Evolutionary conservation across 2,329 filamentous ascomycete genomes (phyloP), one percentile per base, ranked within the genome.

Genomic region (Albifimbria verrucaria): DNA sequence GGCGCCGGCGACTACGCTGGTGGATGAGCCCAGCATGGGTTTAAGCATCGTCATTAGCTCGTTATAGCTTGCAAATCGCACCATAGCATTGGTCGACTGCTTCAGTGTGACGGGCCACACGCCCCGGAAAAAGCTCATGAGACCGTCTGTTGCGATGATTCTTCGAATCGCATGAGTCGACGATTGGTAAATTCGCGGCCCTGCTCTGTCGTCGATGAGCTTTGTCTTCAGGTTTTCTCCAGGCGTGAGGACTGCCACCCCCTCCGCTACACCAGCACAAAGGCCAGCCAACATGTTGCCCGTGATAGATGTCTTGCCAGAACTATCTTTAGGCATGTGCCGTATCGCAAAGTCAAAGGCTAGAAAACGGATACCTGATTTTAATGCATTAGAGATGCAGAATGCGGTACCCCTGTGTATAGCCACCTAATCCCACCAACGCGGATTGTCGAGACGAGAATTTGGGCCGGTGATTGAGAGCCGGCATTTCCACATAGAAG

Each of bases 171-270:
- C 49, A 18, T 51, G 49, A n/a, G 21, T 24, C 6, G 57, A 32
- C 32, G 56, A 56, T 1, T 24, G 52, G 45, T 51, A 57, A 15
- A 32, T 28, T 3, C 45, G 36, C 12, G 46, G 47, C 10, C 59
- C 55, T 11, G 56, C 59, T 17, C 55, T 49, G 26, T 64, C 62
- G 23, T 66, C 55, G 17, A 67, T 55, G 17, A 64, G 54, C 22
- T 60, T 55, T 5, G 60, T 67, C 46, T 66, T 65, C 47, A 65
- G 46, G 32, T 61, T 62, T 48, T 66, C 62, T 7, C 62, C 62
- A 12, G 64, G 62, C 20, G 62, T 63, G 15, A 66, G 62, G 17
- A 66, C 61, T 4, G 57, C 49, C 2, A 65, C 41, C 15, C 56
- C 60, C 45, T 65, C 62, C 0, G 55, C 50, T 2, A 61, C 42